phyloP scores from a whole-genome alignment of 495 filamentous ascomycete species.

The Penicillium coffeae region DNA sequence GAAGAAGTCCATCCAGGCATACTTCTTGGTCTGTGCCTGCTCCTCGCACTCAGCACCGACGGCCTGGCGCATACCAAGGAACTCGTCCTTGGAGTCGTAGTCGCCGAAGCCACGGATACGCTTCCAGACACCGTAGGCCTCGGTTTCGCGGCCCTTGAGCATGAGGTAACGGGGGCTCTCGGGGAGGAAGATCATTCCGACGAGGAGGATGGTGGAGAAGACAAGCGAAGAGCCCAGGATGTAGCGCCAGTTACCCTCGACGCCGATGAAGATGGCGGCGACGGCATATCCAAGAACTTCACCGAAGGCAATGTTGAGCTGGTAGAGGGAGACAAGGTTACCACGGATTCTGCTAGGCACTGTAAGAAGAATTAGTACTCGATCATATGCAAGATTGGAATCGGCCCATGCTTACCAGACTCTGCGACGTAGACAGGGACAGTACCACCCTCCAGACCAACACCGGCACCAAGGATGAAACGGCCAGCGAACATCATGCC shows the following conservation, averaged over 20 bases:
- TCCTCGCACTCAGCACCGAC: conserved; percentile 44
- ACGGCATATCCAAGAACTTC: conserved; percentile 61
- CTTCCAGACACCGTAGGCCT: conserved; percentile 59
- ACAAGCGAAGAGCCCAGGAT: conserved; percentile 62
- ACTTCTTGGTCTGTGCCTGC: conserved; percentile 37
- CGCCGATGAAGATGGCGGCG: conserved; percentile 57
- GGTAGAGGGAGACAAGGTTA: conserved; percentile 59
- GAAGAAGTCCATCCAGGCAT: conserved; percentile 60
- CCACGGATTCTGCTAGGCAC: conserved; percentile 53
- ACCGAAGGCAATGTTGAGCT: conserved; percentile 61
- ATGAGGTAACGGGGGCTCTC: conserved; percentile 56
- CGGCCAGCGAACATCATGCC: conserved; percentile 59
- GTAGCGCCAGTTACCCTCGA: conserved; percentile 59
- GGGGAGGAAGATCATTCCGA: conserved; percentile 58
- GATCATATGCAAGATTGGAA: too few species aligned
- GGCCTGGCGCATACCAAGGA: conserved; percentile 58
- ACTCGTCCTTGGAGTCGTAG: conserved; percentile 52
- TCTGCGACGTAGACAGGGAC: conserved; percentile 56
- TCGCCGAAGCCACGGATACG: conserved; percentile 52
- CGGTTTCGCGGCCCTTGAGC: conserved; percentile 46
- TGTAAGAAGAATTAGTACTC: too few species aligned
- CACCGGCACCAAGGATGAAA: conserved; percentile 56
- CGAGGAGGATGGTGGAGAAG: conserved; percentile 57
- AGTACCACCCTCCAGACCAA: conserved; percentile 59
- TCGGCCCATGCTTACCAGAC: conserved; percentile 41